These are phyloP conservation scores for Arctostaphylos glauca DNA, from an alignment of 148 eudicot species.

Conservation along the genomic window DNA sequence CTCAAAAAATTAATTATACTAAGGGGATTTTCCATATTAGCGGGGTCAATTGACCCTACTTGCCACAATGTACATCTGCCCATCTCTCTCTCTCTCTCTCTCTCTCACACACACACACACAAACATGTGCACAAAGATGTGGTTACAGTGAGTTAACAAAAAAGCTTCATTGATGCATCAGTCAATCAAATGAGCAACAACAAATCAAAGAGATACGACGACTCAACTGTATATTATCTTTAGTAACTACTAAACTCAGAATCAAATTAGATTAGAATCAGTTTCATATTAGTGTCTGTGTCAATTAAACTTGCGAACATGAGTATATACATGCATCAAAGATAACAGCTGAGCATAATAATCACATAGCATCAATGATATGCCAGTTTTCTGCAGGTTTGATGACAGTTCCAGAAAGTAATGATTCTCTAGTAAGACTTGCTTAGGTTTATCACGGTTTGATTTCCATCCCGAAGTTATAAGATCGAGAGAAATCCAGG, in stretches of 20 bases:
- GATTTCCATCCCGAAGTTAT: not conserved
- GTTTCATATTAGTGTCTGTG: not conserved
- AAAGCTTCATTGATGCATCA: not conserved
- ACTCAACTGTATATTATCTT: not conserved
- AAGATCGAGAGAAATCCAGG: not conserved
- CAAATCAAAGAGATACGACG: not conserved
- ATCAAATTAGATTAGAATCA: not conserved
- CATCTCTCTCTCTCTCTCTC: not conserved
- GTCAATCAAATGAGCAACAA: not conserved
- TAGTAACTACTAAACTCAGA: not conserved
- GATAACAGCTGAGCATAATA: not conserved
- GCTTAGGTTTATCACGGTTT: not conserved
- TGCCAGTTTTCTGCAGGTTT: not conserved
- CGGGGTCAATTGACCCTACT: no score
- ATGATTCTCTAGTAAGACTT: not conserved
- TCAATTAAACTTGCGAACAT: not conserved
- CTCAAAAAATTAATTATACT: no score
- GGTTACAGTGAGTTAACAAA: not conserved
- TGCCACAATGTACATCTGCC: not conserved
- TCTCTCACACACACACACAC: not conserved
- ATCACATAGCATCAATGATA: not conserved
- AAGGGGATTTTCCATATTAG: no score
- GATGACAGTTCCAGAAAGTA: not conserved
- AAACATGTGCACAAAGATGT: not conserved
- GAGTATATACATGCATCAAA: not conserved